Conservation (phyloP, 176 grass and related monocot species). For the Ampelocalamus luodianensis region DNA sequence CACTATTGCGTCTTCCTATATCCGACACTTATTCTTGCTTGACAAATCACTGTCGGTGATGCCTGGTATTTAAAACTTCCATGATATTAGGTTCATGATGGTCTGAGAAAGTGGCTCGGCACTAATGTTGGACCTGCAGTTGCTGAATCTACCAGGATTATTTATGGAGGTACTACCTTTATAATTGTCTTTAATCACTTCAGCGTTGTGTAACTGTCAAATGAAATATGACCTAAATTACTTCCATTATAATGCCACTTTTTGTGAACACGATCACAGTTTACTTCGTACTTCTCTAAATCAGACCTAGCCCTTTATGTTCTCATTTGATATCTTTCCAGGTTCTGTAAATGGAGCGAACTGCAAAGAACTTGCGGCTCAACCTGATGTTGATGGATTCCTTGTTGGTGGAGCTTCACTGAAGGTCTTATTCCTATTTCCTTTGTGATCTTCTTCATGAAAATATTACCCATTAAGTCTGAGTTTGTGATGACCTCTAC, state of each 20-base stretch:
- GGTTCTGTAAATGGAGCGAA: conserved; percentile 82
- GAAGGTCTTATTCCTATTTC: conserved; percentile 57
- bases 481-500: not conserved
- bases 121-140: conserved; percentile 66
- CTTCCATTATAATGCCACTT: not conserved
- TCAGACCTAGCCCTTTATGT: not conserved
- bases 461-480: not conserved
- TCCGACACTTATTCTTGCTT: not conserved
- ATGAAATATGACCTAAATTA: not conserved
- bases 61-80: conserved; percentile 1
- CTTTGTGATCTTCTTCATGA: not conserved
- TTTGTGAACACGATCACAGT: not conserved
- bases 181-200: conserved; percentile 13
- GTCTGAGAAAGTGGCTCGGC: conserved; percentile 73
- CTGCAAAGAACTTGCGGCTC: conserved; percentile 63
- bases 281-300: conserved; percentile 11
- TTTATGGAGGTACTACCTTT: conserved; percentile 74
- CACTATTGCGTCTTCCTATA: not conserved
- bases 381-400: conserved; percentile 77
- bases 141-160: conserved; percentile 79
- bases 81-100: conserved; percentile 65
- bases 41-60: not conserved
- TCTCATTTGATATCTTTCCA: conserved; percentile 33
- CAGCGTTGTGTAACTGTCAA: not conserved
- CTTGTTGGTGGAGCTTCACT: conserved; percentile 84